Conservation (phyloP, 106 monocot genomes). For the Dactylorhiza incarnata region DNA sequence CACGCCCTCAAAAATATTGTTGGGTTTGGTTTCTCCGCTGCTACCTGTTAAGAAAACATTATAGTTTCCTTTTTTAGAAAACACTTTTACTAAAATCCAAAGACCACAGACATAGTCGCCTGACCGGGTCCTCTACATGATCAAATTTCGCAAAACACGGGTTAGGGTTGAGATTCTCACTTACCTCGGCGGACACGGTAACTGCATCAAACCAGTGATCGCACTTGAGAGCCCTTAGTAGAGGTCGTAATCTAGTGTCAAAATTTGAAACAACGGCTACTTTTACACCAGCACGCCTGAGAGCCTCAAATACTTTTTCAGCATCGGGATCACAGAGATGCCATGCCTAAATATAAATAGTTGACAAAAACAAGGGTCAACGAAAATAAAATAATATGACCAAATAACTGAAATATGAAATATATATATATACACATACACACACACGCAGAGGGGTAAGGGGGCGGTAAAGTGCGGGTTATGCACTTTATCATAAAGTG, state of each 20-base stretch:
- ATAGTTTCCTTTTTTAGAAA: neutral
- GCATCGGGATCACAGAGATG: conserved; percentile 86
- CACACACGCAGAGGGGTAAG: too few species aligned
- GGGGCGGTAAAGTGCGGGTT: too few species aligned
- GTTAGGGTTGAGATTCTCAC: neutral
- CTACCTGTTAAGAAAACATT: conserved; percentile 39
- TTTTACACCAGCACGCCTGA: conserved; percentile 78
- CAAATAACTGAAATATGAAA: neutral
- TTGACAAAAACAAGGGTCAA: neutral
- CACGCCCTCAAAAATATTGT: conserved; percentile 96
- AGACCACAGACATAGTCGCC: too few species aligned
- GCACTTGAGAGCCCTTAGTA: conserved; percentile 84
- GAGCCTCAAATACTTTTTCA: conserved; percentile 72
- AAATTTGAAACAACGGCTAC: conserved; percentile 92
- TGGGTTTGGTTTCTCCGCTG: conserved; percentile 96
- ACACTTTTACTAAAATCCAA: too few species aligned
- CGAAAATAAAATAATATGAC: neutral
- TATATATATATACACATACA: too few species aligned
- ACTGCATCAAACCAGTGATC: conserved; percentile 96
- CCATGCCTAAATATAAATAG: conserved; percentile 62
- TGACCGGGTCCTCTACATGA: too few species aligned
- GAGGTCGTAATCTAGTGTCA: conserved; percentile 82
- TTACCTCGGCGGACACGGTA: conserved; percentile 92
- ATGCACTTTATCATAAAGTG: too few species aligned
- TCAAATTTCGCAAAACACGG: too few species aligned